Conservation (phyloP, 2,329 filamentous ascomycete genomes). For the Stylonectria norvegica region DNA sequence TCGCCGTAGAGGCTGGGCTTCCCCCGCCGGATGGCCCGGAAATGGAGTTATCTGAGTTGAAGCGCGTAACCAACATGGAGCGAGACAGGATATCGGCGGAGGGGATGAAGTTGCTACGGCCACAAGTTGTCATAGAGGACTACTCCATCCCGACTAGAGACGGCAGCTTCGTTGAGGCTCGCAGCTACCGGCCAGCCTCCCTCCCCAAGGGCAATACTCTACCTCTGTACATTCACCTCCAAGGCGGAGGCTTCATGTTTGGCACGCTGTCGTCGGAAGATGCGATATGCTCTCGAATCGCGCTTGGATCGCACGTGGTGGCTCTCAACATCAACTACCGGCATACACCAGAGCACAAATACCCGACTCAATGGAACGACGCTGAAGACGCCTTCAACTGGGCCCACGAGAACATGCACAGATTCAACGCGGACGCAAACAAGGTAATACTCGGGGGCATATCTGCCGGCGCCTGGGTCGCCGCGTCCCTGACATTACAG, state of each 20-base stretch:
- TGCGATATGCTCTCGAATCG: slow-evolving; percentile 46
- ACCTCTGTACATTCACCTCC: slow-evolving; percentile 50
- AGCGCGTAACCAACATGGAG: slow-evolving; percentile 11
- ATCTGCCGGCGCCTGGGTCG: slow-evolving; percentile 45
- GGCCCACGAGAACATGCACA: slow-evolving; percentile 37
- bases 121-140: slow-evolving; percentile 34
- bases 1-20: slow-evolving; percentile 31
- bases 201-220: slow-evolving; percentile 33
- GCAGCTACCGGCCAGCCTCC: slow-evolving; percentile 18
- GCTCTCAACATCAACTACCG: slow-evolving; percentile 58
- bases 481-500: slow-evolving; percentile 38
- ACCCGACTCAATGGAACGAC: slow-evolving; percentile 53
- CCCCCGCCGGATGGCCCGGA: slow-evolving; percentile 7
- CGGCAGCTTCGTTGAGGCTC: slow-evolving; percentile 13
- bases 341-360: slow-evolving; percentile 52
- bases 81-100: slow-evolving; percentile 9
- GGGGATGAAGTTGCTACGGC: slow-evolving; percentile 7
- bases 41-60: slow-evolving; percentile 13
- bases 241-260: slow-evolving; percentile 56
- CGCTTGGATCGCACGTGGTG: slow-evolving; percentile 38
- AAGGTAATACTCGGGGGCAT: slow-evolving; percentile 46
- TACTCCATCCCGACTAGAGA: slow-evolving; percentile 21
- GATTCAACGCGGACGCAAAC: background rate
- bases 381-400: slow-evolving; percentile 52
- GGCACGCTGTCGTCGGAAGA: slow-evolving; percentile 54